Conservation (phyloP, 768 basidiomycete genomes). For the Crucibulum laeve region DNA sequence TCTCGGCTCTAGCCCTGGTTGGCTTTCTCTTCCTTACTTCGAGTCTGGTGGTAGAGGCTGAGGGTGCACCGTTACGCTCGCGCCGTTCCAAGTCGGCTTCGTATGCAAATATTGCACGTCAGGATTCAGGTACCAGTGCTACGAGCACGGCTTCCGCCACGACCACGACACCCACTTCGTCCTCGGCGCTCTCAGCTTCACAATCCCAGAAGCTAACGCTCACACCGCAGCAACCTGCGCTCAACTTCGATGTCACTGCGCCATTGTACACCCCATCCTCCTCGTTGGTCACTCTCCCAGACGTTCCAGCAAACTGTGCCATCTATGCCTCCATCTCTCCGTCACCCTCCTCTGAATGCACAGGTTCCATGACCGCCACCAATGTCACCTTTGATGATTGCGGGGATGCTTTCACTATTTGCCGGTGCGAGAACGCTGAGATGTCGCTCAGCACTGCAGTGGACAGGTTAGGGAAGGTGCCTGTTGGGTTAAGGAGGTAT, state of each 20-base stretch:
- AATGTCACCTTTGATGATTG: conserved; percentile 25
- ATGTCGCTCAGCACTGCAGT: conserved; percentile 21
- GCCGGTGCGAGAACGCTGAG: conserved; percentile 20
- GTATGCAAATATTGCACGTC: no score
- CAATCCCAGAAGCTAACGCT: conserved; percentile 2
- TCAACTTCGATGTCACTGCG: conserved; percentile 13
- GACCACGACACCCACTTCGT: background rate
- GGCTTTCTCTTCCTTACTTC: conserved; percentile 10
- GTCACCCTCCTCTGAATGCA: conserved; percentile 14
- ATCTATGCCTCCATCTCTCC: conserved; percentile 9
- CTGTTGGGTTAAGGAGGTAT: conserved; percentile 26
- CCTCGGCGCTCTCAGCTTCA: background rate
- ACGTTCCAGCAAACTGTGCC: conserved; percentile 13
- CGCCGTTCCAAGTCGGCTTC: background rate
- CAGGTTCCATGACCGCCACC: conserved; percentile 13
- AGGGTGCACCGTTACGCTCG: background rate
- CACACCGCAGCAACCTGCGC: conserved; percentile 12
- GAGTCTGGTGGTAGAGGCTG: background rate
- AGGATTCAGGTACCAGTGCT: no score
- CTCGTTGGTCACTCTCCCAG: conserved; percentile 5
- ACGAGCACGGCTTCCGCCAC: no score
- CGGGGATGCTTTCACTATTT: conserved; percentile 17
- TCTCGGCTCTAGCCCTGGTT: conserved; percentile 9
- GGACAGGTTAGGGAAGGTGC: conserved; percentile 20
- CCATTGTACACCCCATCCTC: conserved; percentile 10